Conservation (phyloP, 768 basidiomycete genomes). For the Asterophora lycoperdoides region DNA sequence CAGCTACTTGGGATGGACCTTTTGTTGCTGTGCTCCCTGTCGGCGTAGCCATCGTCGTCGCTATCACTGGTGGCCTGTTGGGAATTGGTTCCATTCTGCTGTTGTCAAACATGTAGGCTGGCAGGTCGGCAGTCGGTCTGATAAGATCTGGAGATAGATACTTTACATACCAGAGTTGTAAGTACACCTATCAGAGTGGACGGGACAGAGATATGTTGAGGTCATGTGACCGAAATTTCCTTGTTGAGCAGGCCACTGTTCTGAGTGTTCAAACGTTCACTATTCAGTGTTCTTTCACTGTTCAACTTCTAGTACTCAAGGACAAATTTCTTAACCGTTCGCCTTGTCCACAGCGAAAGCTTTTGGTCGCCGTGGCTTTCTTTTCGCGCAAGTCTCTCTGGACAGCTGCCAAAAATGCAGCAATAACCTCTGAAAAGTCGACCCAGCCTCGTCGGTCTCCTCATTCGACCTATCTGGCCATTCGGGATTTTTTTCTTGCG, state of each 20-base stretch:
- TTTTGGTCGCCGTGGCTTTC: slow-evolving; percentile 11
- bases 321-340: neutral
- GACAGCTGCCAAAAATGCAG: slow-evolving; percentile 11
- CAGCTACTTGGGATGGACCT: slow-evolving; percentile 60
- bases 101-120: slow-evolving; percentile 47
- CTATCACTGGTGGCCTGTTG: slow-evolving; percentile 41
- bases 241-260: neutral
- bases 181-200: too few relatives aligned
- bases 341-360: neutral
- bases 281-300: too few relatives aligned
- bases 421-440: slow-evolving; percentile 9
- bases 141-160: neutral
- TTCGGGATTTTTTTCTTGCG: slow-evolving; percentile 17
- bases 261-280: too few relatives aligned
- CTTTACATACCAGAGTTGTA: neutral
- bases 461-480: slow-evolving; percentile 13
- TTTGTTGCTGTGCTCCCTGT: slow-evolving; percentile 42
- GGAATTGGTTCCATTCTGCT: slow-evolving; percentile 46
- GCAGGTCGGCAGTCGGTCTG: neutral
- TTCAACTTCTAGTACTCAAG: too few relatives aligned
- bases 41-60: slow-evolving; percentile 40
- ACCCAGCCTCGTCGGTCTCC: slow-evolving; percentile 5
- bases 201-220: neutral
- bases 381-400: slow-evolving; percentile 3
- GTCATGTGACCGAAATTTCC: slow-evolving; percentile 6